Base-by-base conservation (phyloP, 345 rosid species). In the Euclidium syriacum region DNA sequence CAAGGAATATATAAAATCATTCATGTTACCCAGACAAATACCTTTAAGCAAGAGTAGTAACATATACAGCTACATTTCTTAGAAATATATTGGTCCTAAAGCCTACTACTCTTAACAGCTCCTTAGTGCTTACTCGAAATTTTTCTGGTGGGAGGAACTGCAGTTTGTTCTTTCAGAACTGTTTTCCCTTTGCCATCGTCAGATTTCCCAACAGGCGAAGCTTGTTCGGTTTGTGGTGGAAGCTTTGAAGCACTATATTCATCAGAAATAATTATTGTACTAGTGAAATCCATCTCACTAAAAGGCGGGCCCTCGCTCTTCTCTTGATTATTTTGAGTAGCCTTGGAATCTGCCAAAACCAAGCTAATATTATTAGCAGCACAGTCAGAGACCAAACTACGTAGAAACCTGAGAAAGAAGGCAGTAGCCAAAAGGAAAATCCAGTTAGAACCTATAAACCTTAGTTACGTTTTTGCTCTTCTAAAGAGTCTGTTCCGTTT, bases 171-270 rank as follows among this genome's bases (percentile, higher is more conserved):
- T 40, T 19, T 59, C 51, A 46, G 14, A 47, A 63, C 49, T 17
- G 38, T 35, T 74, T 34, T 74, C 64, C 58, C 58, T 75, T 59
- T 39, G 65, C 12, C 34, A 42, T 65, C 76, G 62, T 75, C 74
- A 1, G 65, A 52, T 34, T 73, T 52, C 11, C 52, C 22, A 33
- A 7, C 34, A 53, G 73, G 74, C 64, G 61, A 38, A 56, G 64
- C 51, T 49, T 68, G 63, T 8, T 39, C 46, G 22, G 72, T 71
- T 35, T 65, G 70, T 23, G 77, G 48, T 12, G 84, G 78, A 57
- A 44, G 54, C 59, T 92, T 89, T 3, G 88, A 81, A 68, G 81
- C 70, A 70, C 65, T 74, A 62, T 73, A 82, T 47, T 81, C 87
- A 64, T 85, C 89, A 53, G 74, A 34, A 47, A 76, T 67, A 38